Evolutionary conservation across 176 grass and related monocot genomes (phyloP).

Genomic region (Eragrostis nindensis): DNA sequence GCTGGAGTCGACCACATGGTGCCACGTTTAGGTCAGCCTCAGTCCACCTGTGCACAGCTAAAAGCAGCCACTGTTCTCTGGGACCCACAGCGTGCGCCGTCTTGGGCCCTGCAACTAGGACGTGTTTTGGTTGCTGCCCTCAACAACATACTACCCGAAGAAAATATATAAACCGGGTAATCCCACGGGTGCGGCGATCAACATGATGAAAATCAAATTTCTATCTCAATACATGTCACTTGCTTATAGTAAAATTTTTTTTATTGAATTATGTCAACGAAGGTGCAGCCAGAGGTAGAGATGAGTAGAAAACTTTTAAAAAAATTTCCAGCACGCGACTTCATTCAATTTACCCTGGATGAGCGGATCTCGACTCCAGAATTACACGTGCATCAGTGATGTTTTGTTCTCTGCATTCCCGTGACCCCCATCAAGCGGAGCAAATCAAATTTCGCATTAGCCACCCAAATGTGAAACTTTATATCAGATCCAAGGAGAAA

Average conservation of each 20-base stretch:
- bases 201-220: too few relatives aligned
- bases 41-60: neutral
- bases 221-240: too few relatives aligned
- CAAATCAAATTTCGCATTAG: neutral
- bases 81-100: neutral
- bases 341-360: neutral
- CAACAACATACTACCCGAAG: too few relatives aligned
- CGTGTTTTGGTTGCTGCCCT: too few relatives aligned
- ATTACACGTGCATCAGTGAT: neutral
- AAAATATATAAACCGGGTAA: too few relatives aligned
- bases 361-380: neutral
- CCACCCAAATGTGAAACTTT: neutral
- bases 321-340: constrained; percentile 22
- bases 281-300: too few relatives aligned
- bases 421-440: neutral
- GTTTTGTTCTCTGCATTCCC: neutral
- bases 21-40: constrained; percentile 29
- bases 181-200: too few relatives aligned
- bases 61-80: neutral
- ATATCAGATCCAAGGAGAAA: neutral
- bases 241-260: too few relatives aligned
- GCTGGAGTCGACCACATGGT: constrained; percentile 27
- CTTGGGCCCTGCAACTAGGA: neutral
- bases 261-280: too few relatives aligned
- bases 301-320: too few relatives aligned